Conservation (phyloP, 495 filamentous ascomycete species). For the Penicillium parvum region DNA sequence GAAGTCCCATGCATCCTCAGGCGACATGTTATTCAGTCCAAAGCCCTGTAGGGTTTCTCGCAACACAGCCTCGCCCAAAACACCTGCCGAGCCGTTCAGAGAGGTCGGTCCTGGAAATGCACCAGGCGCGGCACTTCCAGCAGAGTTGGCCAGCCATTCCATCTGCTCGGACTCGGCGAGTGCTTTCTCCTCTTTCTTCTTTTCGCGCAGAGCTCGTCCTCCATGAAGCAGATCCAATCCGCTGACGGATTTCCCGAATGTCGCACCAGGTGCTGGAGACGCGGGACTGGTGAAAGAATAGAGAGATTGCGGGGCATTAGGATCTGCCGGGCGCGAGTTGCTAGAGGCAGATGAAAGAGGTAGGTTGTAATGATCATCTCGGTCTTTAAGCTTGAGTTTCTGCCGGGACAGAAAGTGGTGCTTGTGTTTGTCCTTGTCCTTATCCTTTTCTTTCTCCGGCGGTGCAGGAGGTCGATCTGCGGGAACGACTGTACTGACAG, state of each 20-base stretch:
- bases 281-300: slow-evolving; percentile 71
- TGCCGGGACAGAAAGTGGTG: slow-evolving; percentile 86
- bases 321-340: slow-evolving; percentile 83
- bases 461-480: slow-evolving; percentile 30
- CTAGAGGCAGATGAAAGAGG: slow-evolving; percentile 83
- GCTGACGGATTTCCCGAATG: slow-evolving; percentile 71
- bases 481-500: slow-evolving; percentile 69
- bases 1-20: slow-evolving; percentile 93
- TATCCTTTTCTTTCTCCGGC: slow-evolving; percentile 36
- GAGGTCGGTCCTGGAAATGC: slow-evolving; percentile 39
- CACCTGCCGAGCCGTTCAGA: slow-evolving; percentile 27
- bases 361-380: slow-evolving; percentile 68
- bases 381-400: slow-evolving; percentile 83
- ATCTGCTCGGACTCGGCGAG: slow-evolving; percentile 39
- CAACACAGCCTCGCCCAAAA: slow-evolving; percentile 36
- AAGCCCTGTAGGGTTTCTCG: slow-evolving; percentile 53
- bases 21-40: slow-evolving; percentile 74
- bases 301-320: slow-evolving; percentile 75
- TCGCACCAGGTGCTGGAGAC: slow-evolving; percentile 64
- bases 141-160: slow-evolving; percentile 40
- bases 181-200: slow-evolving; percentile 81
- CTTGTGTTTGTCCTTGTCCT: slow-evolving; percentile 63
- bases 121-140: slow-evolving; percentile 19
- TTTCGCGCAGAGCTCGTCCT: slow-evolving; percentile 77
- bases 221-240: slow-evolving; percentile 84